These are phyloP conservation scores for Harrya chromipes DNA, from an alignment of 768 basidiomycete genomes.

Conservation along the genomic window DNA sequence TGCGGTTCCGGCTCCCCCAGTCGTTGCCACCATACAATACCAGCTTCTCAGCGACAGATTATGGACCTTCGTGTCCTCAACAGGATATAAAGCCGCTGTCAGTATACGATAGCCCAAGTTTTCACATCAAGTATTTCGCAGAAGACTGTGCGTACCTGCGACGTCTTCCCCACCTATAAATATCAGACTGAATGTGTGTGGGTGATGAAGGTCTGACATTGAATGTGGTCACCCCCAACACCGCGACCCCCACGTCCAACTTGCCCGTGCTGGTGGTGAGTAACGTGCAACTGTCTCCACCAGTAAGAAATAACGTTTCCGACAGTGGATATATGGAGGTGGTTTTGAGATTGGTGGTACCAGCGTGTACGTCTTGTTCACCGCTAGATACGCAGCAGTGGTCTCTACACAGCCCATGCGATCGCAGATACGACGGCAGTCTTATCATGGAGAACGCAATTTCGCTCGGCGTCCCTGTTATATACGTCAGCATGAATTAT, in stretches of 20 bases:
- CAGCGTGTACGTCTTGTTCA: too few species aligned
- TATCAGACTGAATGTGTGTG: too few species aligned
- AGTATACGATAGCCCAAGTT: slow-evolving; percentile 9
- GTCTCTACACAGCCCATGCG: background rate
- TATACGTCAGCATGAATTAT: slow-evolving; percentile 40
- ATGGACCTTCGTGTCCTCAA: slow-evolving; percentile 13
- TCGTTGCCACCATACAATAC: slow-evolving; percentile 1
- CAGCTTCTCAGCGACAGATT: slow-evolving; percentile 3
- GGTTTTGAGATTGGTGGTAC: too few species aligned
- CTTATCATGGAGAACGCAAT: slow-evolving; percentile 33
- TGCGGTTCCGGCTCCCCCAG: slow-evolving; percentile 20
- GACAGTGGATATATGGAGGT: too few species aligned
- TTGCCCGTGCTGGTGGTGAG: too few species aligned
- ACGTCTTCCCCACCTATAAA: too few species aligned
- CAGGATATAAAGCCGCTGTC: background rate
- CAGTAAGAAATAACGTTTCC: too few species aligned
- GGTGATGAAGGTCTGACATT: too few species aligned
- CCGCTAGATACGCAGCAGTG: too few species aligned
- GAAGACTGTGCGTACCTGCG: slow-evolving; percentile 45
- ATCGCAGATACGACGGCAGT: background rate
- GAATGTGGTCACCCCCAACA: too few species aligned
- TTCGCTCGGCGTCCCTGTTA: slow-evolving; percentile 29
- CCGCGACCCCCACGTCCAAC: too few species aligned
- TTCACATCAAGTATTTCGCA: slow-evolving; percentile 19
- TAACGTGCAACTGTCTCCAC: too few species aligned